These are phyloP conservation scores for Aspergillus eucalypticola DNA, from an alignment of 2,329 filamentous ascomycete genomes.

Conservation along the genomic window DNA sequence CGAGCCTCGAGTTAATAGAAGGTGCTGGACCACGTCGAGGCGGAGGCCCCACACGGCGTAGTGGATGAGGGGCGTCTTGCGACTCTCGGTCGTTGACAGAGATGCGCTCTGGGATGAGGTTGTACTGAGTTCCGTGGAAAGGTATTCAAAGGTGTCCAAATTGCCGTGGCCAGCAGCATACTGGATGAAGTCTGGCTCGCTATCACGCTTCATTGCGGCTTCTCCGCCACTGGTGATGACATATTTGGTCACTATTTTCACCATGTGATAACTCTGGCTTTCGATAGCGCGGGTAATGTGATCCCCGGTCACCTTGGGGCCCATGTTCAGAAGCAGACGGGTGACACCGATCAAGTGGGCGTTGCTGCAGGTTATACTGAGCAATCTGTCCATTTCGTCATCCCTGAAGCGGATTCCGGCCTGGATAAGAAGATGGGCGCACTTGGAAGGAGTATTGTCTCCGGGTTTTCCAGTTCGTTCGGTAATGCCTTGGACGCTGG, in stretches of 20 bases:
- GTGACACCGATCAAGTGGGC: no score
- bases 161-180: neutral
- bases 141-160: neutral
- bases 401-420: neutral
- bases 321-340: neutral
- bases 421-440: neutral
- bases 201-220: no score
- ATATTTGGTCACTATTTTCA: neutral
- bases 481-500: neutral
- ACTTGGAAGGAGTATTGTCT: neutral
- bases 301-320: neutral
- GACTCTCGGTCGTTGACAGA: neutral
- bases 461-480: neutral
- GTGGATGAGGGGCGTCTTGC: neutral
- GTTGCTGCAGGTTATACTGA: neutral
- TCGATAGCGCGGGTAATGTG: neutral
- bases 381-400: neutral
- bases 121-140: neutral
- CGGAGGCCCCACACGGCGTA: neutral
- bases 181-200: neutral
- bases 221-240: neutral
- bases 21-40: neutral
- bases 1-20: neutral
- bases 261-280: neutral
- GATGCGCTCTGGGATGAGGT: neutral